phyloP scores from a whole-genome alignment of 768 basidiomycete species.

The Suillus placidus region DNA sequence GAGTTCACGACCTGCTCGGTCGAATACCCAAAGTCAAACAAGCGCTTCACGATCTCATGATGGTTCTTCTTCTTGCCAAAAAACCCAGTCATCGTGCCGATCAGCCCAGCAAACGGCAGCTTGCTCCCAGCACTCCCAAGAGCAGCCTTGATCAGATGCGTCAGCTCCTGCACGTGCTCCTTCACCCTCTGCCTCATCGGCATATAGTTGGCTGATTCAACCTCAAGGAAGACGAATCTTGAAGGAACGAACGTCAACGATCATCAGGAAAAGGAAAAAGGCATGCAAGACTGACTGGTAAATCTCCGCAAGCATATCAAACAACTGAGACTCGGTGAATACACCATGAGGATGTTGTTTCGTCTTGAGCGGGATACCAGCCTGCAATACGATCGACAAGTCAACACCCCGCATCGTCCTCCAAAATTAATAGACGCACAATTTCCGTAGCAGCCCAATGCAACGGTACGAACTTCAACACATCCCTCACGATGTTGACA shows the following conservation, averaged over 20 bases:
- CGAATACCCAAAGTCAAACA: slow-evolving; percentile 58
- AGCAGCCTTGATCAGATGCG: slow-evolving; percentile 56
- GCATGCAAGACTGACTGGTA: slow-evolving; percentile 52
- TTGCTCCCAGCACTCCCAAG: slow-evolving; percentile 46
- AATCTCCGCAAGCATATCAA: slow-evolving; percentile 65
- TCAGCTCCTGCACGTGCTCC: slow-evolving; percentile 54
- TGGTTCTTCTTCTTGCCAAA: slow-evolving; percentile 52
- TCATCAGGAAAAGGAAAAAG: background rate
- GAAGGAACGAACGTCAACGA: background rate
- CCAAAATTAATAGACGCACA: slow-evolving; percentile 43
- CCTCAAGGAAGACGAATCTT: slow-evolving; percentile 78
- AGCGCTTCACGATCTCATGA: slow-evolving; percentile 55
- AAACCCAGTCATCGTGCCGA: slow-evolving; percentile 48
- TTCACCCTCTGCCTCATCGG: slow-evolving; percentile 54
- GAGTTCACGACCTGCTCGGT: slow-evolving; percentile 68
- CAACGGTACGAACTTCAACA: slow-evolving; percentile 65
- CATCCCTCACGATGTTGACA: slow-evolving; percentile 71
- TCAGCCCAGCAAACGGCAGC: slow-evolving; percentile 41
- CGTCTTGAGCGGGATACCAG: slow-evolving; percentile 71
- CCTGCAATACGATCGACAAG: slow-evolving; percentile 41
- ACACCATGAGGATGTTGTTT: slow-evolving; percentile 53
- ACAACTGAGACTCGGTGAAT: slow-evolving; percentile 65
- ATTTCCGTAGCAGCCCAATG: slow-evolving; percentile 72
- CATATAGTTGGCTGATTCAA: slow-evolving; percentile 62
- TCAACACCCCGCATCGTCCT: background rate